Conservation (phyloP, 2,329 filamentous ascomycete species). For the Purpureocillium lavendulum region DNA sequence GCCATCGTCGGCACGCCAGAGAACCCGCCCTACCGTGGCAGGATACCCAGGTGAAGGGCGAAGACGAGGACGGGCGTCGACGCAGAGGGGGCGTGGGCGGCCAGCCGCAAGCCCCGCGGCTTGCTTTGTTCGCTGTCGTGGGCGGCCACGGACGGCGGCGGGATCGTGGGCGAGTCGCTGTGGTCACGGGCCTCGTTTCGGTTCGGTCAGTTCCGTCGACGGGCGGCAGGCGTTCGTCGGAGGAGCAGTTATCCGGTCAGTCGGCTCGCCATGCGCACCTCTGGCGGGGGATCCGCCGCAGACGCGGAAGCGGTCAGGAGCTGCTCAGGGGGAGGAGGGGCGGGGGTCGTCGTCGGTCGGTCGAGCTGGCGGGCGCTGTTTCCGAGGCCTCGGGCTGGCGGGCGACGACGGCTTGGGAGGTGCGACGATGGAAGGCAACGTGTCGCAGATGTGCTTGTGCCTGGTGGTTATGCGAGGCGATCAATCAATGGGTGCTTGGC, state of each 20-base stretch:
- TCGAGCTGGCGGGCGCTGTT: no score
- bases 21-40: background rate
- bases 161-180: no score
- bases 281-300: background rate
- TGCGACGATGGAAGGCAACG: no score
- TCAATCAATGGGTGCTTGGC: slow-evolving; percentile 4
- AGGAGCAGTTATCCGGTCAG: slow-evolving; percentile 1
- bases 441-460: background rate
- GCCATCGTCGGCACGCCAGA: slow-evolving; percentile 22
- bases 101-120: background rate
- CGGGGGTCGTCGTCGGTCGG: background rate
- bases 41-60: no score
- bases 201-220: no score
- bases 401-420: no score
- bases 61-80: no score
- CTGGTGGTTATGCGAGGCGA: slow-evolving; percentile 2
- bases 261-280: background rate
- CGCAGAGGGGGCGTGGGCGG: no score
- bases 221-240: background rate
- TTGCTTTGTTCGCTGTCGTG: background rate
- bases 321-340: background rate
- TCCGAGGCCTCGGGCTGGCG: no score
- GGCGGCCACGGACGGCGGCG: no score
- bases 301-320: background rate
- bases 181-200: no score